Conservation (phyloP, 202 grass and related monocot species). For the Saccharum hybrid region DNA sequence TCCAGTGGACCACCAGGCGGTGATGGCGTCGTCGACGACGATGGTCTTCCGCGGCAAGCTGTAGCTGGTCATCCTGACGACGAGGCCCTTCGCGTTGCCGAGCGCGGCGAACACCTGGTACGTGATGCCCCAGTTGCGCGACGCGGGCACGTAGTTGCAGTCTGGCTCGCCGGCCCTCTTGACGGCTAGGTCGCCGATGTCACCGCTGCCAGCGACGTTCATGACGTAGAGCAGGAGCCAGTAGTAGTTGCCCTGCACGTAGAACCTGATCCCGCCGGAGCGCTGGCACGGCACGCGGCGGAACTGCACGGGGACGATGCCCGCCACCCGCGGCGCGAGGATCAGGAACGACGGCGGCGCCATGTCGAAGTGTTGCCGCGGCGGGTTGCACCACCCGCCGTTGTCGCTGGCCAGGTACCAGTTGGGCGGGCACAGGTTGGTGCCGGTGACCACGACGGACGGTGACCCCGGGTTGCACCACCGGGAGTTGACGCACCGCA, state of each 20-base stretch:
- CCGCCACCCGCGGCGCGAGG: constrained; percentile 46
- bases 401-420: constrained; percentile 29
- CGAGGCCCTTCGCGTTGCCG: neutral
- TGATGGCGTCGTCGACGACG: constrained; percentile 38
- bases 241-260: constrained; percentile 55
- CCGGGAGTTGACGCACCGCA: constrained; percentile 46
- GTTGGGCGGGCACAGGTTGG: constrained; percentile 80
- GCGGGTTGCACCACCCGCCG: constrained; percentile 87
- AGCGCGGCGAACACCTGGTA: constrained; percentile 44
- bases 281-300: constrained; percentile 53
- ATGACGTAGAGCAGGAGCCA: constrained; percentile 55
- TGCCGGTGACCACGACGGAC: constrained; percentile 50
- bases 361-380: constrained; percentile 67
- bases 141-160: constrained; percentile 1
- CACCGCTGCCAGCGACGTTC: constrained; percentile 57
- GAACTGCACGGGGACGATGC: constrained; percentile 69
- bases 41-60: constrained; percentile 45
- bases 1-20: constrained; percentile 37
- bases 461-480: constrained; percentile 51
- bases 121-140: constrained; percentile 52
- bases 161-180: neutral
- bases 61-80: constrained; percentile 47
- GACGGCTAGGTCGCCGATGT: constrained; percentile 26
- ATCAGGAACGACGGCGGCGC: constrained; percentile 45
- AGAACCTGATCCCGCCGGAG: constrained; percentile 47